Percentiles rank a stretch among this genome's conserved stretches.
These are phyloP conservation scores for Cystobasidiaceae sp. DNA, from an alignment of 1,284 basidiomycete genomes.

Conservation along the genomic window DNA sequence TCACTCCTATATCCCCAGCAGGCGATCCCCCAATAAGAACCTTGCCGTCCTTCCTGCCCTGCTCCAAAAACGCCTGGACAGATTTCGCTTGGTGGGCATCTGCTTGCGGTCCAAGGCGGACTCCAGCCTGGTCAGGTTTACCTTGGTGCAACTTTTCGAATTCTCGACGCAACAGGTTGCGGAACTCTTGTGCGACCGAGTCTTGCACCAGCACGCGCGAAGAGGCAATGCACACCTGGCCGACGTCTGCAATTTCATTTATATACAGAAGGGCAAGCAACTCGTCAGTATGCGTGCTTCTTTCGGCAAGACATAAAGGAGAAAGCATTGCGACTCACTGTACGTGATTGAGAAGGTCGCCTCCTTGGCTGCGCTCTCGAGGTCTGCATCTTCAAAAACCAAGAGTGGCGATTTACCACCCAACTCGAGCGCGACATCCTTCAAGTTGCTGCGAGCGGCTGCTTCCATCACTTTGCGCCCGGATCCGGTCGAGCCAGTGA, in stretches of 20 bases:
- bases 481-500: constrained; percentile 44
- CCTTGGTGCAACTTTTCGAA: constrained; percentile 67
- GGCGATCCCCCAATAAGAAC: constrained; percentile 61
- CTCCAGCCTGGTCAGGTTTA: constrained; percentile 69
- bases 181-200: constrained; percentile 59
- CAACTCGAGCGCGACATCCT: constrained; percentile 47
- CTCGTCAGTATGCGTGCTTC: neutral
- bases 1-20: neutral
- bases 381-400: constrained; percentile 37
- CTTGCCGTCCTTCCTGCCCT: constrained; percentile 74
- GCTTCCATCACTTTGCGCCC: constrained; percentile 45
- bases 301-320: neutral
- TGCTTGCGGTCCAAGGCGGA: constrained; percentile 73
- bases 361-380: constrained; percentile 39
- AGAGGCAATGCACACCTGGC: constrained; percentile 37
- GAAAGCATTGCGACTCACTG: neutral
- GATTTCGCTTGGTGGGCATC: constrained; percentile 38
- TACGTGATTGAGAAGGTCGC: constrained; percentile 31
- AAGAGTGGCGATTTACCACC: constrained; percentile 48
- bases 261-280: no score
- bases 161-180: constrained; percentile 62
- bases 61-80: constrained; percentile 80
- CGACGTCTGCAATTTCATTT: constrained; percentile 28
- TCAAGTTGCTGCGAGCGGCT: constrained; percentile 45
- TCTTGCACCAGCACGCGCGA: constrained; percentile 36